phyloP scores from a whole-genome alignment of 177 flowering plant species.

The Vitis hybrid region DNA sequence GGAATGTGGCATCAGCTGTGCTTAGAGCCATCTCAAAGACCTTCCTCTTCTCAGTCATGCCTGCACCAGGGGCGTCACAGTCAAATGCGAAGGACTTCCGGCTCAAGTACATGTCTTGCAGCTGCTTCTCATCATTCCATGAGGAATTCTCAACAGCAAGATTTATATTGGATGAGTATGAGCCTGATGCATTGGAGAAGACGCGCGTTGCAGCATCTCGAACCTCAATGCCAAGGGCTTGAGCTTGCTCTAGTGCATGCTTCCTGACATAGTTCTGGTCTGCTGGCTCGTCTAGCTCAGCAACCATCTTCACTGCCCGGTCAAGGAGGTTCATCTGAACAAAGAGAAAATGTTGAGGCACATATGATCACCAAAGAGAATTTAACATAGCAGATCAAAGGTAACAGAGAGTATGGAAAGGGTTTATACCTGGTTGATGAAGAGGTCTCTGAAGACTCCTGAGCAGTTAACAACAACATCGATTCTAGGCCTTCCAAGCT shows the following conservation, averaged over 20 bases:
- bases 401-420: background rate
- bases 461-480: constrained; percentile 99
- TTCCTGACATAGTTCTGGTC: constrained; percentile 89
- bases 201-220: constrained; percentile 94
- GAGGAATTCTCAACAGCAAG: constrained; percentile 98
- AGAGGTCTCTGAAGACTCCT: constrained; percentile 97
- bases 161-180: constrained; percentile 93
- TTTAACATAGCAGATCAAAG: background rate
- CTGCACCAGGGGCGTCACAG: constrained; percentile 86
- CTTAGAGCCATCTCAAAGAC: constrained; percentile 96
- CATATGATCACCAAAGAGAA: background rate
- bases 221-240: constrained; percentile 61
- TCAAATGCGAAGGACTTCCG: constrained; percentile 96
- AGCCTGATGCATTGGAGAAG: constrained; percentile 97
- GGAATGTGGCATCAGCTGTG: constrained; percentile 98
- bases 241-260: constrained; percentile 91
- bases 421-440: constrained; percentile 86
- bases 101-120: constrained; percentile 98
- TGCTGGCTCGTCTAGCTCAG: constrained; percentile 95
- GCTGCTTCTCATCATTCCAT: constrained; percentile 99
- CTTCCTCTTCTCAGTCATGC: constrained; percentile 88
- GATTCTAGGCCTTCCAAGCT: constrained; percentile 95
- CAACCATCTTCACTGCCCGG: constrained; percentile 96
- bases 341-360: background rate
- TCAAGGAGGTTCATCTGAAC: constrained; percentile 96